These are phyloP conservation scores for Flaveria linearis DNA, from an alignment of 129 eudicot genomes.

Conservation along the genomic window DNA sequence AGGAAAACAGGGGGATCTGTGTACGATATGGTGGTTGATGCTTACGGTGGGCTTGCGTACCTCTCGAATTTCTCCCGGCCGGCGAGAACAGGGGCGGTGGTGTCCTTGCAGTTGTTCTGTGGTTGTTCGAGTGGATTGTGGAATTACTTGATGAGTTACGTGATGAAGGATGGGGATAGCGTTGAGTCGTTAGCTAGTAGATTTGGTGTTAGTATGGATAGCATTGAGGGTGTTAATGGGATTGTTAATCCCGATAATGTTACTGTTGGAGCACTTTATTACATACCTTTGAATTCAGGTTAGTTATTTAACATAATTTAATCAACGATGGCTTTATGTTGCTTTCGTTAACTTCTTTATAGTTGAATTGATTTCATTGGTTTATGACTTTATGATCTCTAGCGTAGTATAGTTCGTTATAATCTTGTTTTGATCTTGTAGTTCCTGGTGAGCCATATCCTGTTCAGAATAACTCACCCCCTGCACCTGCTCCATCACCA, in stretches of 20 bases:
- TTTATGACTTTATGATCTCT: background rate
- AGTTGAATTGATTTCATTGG: constrained; percentile 18
- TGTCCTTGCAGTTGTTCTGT: constrained; percentile 67
- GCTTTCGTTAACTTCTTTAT: background rate
- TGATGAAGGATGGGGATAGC: constrained; percentile 85
- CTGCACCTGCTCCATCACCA: constrained; percentile 73
- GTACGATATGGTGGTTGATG: constrained; percentile 60
- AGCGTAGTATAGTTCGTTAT: background rate
- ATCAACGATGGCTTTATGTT: background rate
- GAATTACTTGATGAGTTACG: constrained; percentile 96
- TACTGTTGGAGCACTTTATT: constrained; percentile 74
- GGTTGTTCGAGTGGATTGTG: constrained; percentile 95
- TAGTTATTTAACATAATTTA: constrained; percentile 5
- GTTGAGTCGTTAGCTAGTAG: constrained; percentile 74
- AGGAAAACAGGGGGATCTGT: constrained; percentile 63
- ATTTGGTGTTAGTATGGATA: constrained; percentile 98
- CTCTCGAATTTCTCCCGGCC: constrained; percentile 52
- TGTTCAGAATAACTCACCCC: constrained; percentile 36
- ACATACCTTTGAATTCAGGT: constrained; percentile 94
- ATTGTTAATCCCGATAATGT: constrained; percentile 74
- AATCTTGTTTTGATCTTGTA: constrained; percentile 30
- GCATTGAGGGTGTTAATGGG: constrained; percentile 73
- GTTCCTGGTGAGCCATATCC: constrained; percentile 96
- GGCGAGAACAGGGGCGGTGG: constrained; percentile 79
- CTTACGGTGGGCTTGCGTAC: constrained; percentile 73